Evolutionary conservation across 2,329 filamentous ascomycete species (phyloP).

Genomic region (Aspergillus awamori): DNA sequence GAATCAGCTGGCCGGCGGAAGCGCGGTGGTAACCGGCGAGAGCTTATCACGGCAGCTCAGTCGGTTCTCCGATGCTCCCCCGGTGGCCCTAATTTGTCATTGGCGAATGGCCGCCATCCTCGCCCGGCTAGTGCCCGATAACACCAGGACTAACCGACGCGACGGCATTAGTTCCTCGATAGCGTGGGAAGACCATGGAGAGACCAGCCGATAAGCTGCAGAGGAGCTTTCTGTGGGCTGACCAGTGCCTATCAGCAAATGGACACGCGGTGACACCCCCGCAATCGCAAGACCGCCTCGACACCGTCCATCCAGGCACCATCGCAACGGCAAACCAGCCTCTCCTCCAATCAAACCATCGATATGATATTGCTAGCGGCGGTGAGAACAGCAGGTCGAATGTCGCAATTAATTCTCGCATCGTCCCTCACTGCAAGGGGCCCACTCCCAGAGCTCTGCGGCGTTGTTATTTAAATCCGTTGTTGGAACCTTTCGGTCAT

Average conservation of each 20-base stretch:
- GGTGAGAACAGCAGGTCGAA: background rate
- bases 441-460: background rate
- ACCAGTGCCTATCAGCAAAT: background rate
- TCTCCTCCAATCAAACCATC: background rate
- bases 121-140: background rate
- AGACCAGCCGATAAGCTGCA: background rate
- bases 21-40: background rate
- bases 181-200: background rate
- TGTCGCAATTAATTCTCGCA: slow-evolving; percentile 7
- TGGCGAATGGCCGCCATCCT: background rate
- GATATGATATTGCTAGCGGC: background rate
- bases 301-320: background rate
- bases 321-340: background rate
- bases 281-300: background rate
- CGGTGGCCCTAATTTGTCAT: background rate
- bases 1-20: no score
- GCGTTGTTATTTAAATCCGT: background rate
- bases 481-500: background rate
- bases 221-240: background rate
- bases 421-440: slow-evolving; percentile 5
- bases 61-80: background rate
- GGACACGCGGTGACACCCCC: background rate
- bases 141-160: background rate
- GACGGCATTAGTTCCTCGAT: background rate
- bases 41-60: background rate